Conservation (phyloP, 805 yeast species). For the Wickerhamiella hasegawae region DNA sequence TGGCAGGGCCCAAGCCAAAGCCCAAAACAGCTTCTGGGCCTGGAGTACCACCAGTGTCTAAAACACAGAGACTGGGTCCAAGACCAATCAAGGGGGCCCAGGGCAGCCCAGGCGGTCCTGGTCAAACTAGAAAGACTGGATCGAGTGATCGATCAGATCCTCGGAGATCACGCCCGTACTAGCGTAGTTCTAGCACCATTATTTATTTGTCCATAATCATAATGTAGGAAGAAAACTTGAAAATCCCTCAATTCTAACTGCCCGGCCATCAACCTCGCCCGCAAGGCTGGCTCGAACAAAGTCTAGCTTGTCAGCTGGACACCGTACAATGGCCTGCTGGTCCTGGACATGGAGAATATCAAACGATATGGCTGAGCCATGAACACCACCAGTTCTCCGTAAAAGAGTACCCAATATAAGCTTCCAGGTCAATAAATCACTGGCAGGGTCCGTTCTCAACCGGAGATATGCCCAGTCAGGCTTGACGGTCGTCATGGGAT, state of each 20-base stretch:
- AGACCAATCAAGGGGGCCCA: too few species aligned
- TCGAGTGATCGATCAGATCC: too few species aligned
- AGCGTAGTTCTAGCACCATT: too few species aligned
- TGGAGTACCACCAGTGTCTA: too few species aligned
- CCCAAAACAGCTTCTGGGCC: too few species aligned
- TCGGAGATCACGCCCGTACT: too few species aligned
- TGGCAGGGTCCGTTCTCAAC: slow-evolving; percentile 10
- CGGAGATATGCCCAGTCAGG: slow-evolving; percentile 22
- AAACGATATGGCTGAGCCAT: slow-evolving; percentile 18
- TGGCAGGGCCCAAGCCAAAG: too few species aligned
- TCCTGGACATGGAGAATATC: slow-evolving; percentile 14
- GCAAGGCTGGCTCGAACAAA: slow-evolving; percentile 4
- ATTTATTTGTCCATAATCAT: too few species aligned
- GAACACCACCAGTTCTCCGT: slow-evolving; percentile 15
- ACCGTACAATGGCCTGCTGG: slow-evolving; percentile 10
- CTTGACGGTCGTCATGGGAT: slow-evolving; percentile 9
- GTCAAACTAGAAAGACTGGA: too few species aligned
- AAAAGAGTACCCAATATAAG: slow-evolving; percentile 14
- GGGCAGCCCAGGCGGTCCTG: too few species aligned
- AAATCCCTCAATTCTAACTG: slow-evolving; percentile 1
- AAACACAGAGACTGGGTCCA: too few species aligned
- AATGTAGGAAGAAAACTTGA: slow-evolving; percentile 2
- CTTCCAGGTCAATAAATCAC: slow-evolving; percentile 20
- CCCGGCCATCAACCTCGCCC: slow-evolving; percentile 5
- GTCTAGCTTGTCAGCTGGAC: slow-evolving; percentile 7